A percentile compares a stretch with the other conserved stretches of the same genome.
Conservation (phyloP, 139 green algal genomes). For the Eudorina sp. region DNA sequence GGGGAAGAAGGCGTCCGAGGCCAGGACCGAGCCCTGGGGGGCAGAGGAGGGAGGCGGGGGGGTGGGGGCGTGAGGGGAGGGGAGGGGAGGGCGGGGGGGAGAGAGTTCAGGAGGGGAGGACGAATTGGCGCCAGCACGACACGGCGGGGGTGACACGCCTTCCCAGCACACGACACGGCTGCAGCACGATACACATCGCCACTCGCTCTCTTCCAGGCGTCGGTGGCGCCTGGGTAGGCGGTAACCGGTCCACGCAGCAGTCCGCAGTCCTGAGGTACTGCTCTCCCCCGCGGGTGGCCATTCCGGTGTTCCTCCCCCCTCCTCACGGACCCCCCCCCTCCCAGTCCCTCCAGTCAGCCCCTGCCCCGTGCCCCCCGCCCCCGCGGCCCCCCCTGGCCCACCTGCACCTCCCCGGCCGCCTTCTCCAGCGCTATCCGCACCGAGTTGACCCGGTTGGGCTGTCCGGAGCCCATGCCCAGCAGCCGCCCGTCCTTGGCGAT, state of each 20-base stretch:
- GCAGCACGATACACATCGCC: too few relatives aligned
- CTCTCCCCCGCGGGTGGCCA: too few relatives aligned
- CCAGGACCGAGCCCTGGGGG: conserved; percentile 90
- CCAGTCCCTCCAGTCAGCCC: neutral
- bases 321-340: neutral
- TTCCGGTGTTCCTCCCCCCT: too few relatives aligned
- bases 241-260: too few relatives aligned
- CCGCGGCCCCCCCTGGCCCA: conserved; percentile 21
- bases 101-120: neutral
- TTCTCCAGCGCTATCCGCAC: conserved; percentile 97
- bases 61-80: neutral
- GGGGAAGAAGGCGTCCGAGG: conserved; percentile 98
- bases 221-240: too few relatives aligned
- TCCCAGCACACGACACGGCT: too few relatives aligned
- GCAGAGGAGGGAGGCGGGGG: too few relatives aligned
- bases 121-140: too few relatives aligned
- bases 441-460: conserved; percentile 98
- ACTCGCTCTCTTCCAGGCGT: too few relatives aligned
- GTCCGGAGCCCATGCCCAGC: conserved; percentile 98
- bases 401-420: conserved; percentile 85
- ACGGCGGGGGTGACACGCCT: too few relatives aligned
- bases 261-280: too few relatives aligned
- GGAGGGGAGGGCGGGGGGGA: neutral
- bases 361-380: neutral
- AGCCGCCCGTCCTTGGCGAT: conserved; percentile 93